Conservation (phyloP, 352 stramenopile species). For the Phytophthora chlamydospora region DNA sequence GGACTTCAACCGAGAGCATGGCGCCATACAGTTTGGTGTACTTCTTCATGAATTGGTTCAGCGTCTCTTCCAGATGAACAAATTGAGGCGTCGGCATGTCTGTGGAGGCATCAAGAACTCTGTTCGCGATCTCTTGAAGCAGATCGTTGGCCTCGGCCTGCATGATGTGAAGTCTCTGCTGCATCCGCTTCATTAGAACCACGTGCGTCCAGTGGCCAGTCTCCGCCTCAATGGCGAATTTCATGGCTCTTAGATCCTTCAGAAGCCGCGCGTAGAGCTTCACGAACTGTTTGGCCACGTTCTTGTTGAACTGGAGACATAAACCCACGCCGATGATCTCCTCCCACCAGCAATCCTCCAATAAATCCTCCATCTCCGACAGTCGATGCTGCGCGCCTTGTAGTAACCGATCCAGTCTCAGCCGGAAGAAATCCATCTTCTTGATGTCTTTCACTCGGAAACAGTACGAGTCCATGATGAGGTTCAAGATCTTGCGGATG, state of each 20-base stretch:
- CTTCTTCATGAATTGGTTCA: constrained; percentile 61
- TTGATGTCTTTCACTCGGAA: constrained; percentile 77
- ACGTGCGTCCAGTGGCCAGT: constrained; percentile 62
- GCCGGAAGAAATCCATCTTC: constrained; percentile 76
- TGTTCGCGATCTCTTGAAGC: constrained; percentile 58
- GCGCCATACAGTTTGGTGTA: constrained; percentile 63
- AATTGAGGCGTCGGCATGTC: constrained; percentile 49
- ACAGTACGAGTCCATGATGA: constrained; percentile 81
- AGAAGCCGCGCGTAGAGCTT: constrained; percentile 63
- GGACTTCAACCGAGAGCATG: constrained; percentile 43
- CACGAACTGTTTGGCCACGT: constrained; percentile 68
- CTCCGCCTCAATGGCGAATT: constrained; percentile 68
- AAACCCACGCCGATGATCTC: constrained; percentile 57
- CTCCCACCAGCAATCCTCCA: constrained; percentile 79
- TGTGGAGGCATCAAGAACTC: constrained; percentile 25
- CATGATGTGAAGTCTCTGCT: constrained; percentile 68
- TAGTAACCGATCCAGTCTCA: constrained; percentile 59
- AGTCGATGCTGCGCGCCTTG: constrained; percentile 36
- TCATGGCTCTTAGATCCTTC: constrained; percentile 70
- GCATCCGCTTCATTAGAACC: constrained; percentile 64
- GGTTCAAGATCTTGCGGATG: constrained; percentile 77
- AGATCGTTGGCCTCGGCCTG: constrained; percentile 65
- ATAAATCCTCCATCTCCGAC: constrained; percentile 54
- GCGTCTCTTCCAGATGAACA: constrained; percentile 50
- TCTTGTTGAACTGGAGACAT: constrained; percentile 73